phyloP scores from a whole-genome alignment of 1,284 basidiomycete genomes.

The Pholiota adiposa region DNA sequence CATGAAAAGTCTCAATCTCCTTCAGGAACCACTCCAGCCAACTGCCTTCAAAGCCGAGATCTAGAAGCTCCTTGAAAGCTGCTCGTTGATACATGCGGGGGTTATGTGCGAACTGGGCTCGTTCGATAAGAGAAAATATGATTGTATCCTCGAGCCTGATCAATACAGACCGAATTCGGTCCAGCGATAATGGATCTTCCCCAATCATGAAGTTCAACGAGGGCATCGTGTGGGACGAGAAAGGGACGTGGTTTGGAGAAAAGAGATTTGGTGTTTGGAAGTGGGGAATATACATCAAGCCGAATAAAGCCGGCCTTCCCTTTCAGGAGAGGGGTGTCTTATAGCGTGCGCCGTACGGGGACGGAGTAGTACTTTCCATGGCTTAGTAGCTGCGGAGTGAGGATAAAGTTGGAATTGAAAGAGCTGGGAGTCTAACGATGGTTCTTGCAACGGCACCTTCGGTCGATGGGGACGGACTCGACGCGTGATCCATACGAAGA shows the following conservation, averaged over 20 bases:
- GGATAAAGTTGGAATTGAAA: neutral
- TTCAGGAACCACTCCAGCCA: slow-evolving; percentile 99
- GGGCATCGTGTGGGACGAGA: slow-evolving; percentile 46
- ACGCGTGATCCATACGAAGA: neutral
- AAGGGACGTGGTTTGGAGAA: neutral
- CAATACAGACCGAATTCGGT: slow-evolving; percentile 86
- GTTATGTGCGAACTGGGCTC: slow-evolving; percentile 96
- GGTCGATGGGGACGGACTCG: slow-evolving; percentile 2
- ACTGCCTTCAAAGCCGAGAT: slow-evolving; percentile 77
- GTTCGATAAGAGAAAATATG: slow-evolving; percentile 95
- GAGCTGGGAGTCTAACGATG: neutral
- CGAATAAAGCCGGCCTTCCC: slow-evolving; percentile 13
- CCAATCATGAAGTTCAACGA: slow-evolving; percentile 73
- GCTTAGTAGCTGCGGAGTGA: neutral
- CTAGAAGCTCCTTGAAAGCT: slow-evolving; percentile 77
- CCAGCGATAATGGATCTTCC: slow-evolving; percentile 81
- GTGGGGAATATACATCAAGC: slow-evolving; percentile 7
- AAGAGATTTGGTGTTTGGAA: neutral
- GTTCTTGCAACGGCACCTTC: neutral
- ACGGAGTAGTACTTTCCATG: neutral
- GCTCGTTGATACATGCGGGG: slow-evolving; percentile 86
- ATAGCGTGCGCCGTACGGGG: neutral
- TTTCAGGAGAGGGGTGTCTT: neutral
- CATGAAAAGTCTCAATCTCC: slow-evolving; percentile 94
- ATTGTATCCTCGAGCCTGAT: slow-evolving; percentile 97